Conservation (phyloP, 139 green algal species). For the Chlamydomonas sphaeroides region DNA sequence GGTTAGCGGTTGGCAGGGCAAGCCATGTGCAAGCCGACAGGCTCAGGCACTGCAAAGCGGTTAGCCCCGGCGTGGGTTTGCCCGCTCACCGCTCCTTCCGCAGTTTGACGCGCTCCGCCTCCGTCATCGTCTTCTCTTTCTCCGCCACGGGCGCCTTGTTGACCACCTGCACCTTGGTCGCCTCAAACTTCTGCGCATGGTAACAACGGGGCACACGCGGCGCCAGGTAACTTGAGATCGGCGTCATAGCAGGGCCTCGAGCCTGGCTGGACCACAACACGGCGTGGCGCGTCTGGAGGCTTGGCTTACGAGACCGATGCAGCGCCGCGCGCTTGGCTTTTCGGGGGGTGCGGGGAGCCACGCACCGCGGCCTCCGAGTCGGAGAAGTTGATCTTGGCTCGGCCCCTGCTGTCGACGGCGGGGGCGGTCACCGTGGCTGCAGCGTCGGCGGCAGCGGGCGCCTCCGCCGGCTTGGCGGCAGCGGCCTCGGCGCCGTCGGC, state of each 20-base stretch:
- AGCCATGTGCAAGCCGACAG: too few relatives aligned
- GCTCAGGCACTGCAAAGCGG: too few relatives aligned
- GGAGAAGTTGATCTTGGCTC: conserved; percentile 4
- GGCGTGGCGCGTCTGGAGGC: too few relatives aligned
- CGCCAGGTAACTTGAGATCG: too few relatives aligned
- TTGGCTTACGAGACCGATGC: too few relatives aligned
- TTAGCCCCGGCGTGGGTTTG: too few relatives aligned
- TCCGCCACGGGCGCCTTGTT: not conserved
- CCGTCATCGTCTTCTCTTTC: conserved; percentile 15
- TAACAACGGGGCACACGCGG: too few relatives aligned
- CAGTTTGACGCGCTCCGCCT: conserved; percentile 4
- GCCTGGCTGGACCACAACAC: too few relatives aligned
- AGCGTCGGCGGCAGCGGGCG: not conserved
- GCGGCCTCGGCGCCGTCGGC: not conserved
- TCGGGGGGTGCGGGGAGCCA: too few relatives aligned
- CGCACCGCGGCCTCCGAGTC: conserved; percentile 29
- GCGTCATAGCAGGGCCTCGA: too few relatives aligned
- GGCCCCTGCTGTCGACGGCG: not conserved
- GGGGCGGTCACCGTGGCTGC: not conserved
- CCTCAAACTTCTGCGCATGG: conserved; percentile 20
- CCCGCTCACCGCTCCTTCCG: conserved; percentile 24
- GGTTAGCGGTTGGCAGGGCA: too few relatives aligned
- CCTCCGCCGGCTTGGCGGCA: not conserved
- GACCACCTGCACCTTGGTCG: conserved; percentile 26
- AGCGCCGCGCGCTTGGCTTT: too few relatives aligned